Base-by-base conservation (phyloP, 768 basidiomycete species). In the Phanerodontia chrysosporium region DNA sequence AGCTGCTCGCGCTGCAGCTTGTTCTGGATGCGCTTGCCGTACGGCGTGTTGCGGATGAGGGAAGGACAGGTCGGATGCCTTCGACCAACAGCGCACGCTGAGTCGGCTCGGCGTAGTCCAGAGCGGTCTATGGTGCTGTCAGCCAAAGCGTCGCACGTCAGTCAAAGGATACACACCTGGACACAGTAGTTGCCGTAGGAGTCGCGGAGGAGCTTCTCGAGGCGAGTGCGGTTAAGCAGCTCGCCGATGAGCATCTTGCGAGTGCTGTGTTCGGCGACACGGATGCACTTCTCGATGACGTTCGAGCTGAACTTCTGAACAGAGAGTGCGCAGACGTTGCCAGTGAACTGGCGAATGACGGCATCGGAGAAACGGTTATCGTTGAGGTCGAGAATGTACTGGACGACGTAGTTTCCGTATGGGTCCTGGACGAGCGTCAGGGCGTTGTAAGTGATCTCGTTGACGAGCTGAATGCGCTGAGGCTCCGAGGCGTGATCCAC, bases 301-400 rank as follows among this genome's bases (percentile, higher is more conserved):
- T 99, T 99, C 61, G 96, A 98, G 62, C 94, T 96, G 76, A 99
- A 99, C 76, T 99, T 99, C 73, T 99, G 97, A 16, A 98, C 96
- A 5, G 95, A 98, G 55, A 99, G 78, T 5, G 94, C 94, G 72
- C 95, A 98, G 60, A 98, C 92, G 69, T 99, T 98, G 66, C 97
- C 97, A 55, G 92, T 78, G 75, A 98, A 99, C 70, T 98, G 97
- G 63, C 96, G 87, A 66, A 98, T 98, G 65, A 99, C 92, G 51
- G 81, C 96, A 74, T 98, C 96, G 64, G 93, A 96, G 81, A 98
- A 99, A 45, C 97, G 85, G 73, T 92, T 95, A 77, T 99, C 97
- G 75, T 98, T 98, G 67, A 99, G 76, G 71, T 99, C 97, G 60
- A 99, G 83, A 61, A 98, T 97, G 72, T 99, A 99, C 84, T 99